A percentile compares a stretch with the other conserved stretches of the same genome.
These are phyloP conservation scores for Aristolochia contorta DNA, from an alignment of 164 flowering plant genomes.

Conservation along the genomic window DNA sequence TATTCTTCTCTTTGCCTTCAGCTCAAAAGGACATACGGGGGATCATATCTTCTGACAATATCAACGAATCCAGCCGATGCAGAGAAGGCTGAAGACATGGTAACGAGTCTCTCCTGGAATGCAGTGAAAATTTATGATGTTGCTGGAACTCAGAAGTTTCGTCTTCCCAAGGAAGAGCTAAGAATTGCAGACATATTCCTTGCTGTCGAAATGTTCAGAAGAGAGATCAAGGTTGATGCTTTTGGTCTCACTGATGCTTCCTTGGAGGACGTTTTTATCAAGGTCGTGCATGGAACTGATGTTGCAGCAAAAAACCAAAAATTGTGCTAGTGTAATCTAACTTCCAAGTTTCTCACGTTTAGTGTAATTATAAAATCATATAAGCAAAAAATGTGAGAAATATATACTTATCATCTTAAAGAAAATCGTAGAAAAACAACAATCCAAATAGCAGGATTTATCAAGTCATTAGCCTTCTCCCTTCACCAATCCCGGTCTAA, in stretches of 20 bases:
- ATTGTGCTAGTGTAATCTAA: too few relatives aligned
- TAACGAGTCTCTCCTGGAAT: slow-evolving; percentile 3
- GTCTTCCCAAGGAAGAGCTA: slow-evolving; percentile 7
- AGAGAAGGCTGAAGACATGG: neutral
- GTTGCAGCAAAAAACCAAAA: too few relatives aligned
- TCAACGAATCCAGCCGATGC: slow-evolving; percentile 4
- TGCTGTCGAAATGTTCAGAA: slow-evolving; percentile 1
- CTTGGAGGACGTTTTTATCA: slow-evolving; percentile 8
- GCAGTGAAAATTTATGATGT: slow-evolving; percentile 2
- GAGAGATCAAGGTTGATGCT: slow-evolving; percentile 1
- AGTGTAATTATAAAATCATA: too few relatives aligned
- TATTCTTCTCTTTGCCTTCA: neutral
- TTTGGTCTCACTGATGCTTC: slow-evolving; percentile 7
- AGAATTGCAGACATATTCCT: slow-evolving; percentile 4
- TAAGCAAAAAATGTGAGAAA: too few relatives aligned
- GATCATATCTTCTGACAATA: slow-evolving; percentile 9
- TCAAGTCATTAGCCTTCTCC: too few relatives aligned
- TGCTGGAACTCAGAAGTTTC: slow-evolving; percentile 9
- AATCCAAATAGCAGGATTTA: too few relatives aligned
- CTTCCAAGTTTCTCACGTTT: too few relatives aligned
- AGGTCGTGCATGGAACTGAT: slow-evolving; percentile 3
- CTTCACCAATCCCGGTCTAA: too few relatives aligned
- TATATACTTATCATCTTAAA: too few relatives aligned
- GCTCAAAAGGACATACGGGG: slow-evolving; percentile 11
- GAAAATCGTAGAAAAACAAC: too few relatives aligned